Evolutionary conservation across 176 grass and related monocot genomes (phyloP).

Genomic region (Oryza australiensis): DNA sequence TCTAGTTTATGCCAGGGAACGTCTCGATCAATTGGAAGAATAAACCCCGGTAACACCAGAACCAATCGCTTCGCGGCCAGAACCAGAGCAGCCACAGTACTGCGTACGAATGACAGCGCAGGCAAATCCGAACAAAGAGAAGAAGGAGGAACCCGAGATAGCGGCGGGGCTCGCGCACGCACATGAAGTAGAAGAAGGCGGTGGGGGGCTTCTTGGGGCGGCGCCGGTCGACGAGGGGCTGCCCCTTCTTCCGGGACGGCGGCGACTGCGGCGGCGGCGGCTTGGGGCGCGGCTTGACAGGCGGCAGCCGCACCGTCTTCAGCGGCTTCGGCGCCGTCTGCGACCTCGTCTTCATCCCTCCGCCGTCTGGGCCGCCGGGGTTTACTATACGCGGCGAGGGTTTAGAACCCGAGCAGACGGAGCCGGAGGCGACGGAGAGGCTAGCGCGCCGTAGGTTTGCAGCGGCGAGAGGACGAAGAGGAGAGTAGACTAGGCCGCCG

Average conservation of each 20-base stretch:
- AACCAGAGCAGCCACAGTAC: neutral
- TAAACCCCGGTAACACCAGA: neutral
- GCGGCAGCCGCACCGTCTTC: constrained; percentile 41
- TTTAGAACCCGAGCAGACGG: neutral
- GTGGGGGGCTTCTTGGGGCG: constrained; percentile 81
- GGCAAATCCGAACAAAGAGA: neutral
- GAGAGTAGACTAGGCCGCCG: neutral
- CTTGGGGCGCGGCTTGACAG: constrained; percentile 24
- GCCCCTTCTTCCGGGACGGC: constrained; percentile 39
- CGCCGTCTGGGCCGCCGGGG: neutral
- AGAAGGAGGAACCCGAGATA: neutral
- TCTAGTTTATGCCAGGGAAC: neutral
- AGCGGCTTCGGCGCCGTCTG: constrained; percentile 53
- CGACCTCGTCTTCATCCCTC: constrained; percentile 83
- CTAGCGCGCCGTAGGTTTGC: constrained; percentile 1
- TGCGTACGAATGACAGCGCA: neutral
- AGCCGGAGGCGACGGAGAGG: neutral
- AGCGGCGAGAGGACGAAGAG: neutral
- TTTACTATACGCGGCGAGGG: neutral
- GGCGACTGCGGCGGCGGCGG: constrained; percentile 31
- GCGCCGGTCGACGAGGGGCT: constrained; percentile 38
- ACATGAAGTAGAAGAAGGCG: constrained; percentile 97
- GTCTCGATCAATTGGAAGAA: no score
- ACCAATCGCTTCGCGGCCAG: neutral
- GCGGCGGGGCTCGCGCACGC: neutral